A percentile compares a stretch with the other conserved stretches of the same genome.
These are phyloP conservation scores for Gremmenia infestans DNA, from an alignment of 2,329 filamentous ascomycete genomes.

Conservation along the genomic window DNA sequence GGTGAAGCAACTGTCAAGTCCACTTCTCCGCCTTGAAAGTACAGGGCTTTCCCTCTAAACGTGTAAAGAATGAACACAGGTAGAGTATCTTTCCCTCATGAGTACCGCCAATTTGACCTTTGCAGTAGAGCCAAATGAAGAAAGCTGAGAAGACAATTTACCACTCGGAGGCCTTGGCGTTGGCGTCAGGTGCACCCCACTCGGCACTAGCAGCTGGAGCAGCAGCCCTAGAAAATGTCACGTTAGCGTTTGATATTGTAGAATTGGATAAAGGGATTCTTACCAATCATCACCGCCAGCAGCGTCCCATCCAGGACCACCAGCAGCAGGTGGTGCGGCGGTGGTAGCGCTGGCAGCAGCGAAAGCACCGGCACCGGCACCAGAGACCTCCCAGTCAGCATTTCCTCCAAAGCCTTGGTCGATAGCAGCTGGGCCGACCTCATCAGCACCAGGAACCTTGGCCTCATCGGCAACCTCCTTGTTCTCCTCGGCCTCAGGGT, in stretches of 20 bases:
- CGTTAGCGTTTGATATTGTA: neutral
- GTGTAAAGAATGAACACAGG: slow-evolving; percentile 38
- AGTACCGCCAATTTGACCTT: slow-evolving; percentile 67
- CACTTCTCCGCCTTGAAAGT: slow-evolving; percentile 66
- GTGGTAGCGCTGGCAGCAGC: slow-evolving; percentile 39
- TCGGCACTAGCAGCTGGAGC: slow-evolving; percentile 39
- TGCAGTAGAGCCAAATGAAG: slow-evolving; percentile 17
- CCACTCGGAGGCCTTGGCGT: slow-evolving; percentile 43
- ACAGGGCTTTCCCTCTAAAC: slow-evolving; percentile 96
- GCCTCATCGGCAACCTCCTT: slow-evolving; percentile 85
- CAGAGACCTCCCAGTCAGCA: slow-evolving; percentile 72
- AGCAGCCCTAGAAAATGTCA: slow-evolving; percentile 36
- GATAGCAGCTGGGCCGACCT: slow-evolving; percentile 68
- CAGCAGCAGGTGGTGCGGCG: slow-evolving; percentile 58
- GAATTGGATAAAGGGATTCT: neutral
- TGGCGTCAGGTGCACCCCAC: slow-evolving; percentile 48
- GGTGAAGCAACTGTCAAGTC: slow-evolving; percentile 70
- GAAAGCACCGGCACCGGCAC: slow-evolving; percentile 55
- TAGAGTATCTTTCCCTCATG: slow-evolving; percentile 99
- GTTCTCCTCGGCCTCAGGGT: slow-evolving; percentile 98
- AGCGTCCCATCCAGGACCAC: slow-evolving; percentile 58
- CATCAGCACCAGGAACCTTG: slow-evolving; percentile 68
- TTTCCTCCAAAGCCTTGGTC: slow-evolving; percentile 67
- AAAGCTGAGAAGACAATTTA: slow-evolving; percentile 21
- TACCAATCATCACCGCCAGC: slow-evolving; percentile 42